These are phyloP conservation scores for Cryphonectria naterciae DNA, from an alignment of 2,329 filamentous ascomycete genomes.

Conservation along the genomic window DNA sequence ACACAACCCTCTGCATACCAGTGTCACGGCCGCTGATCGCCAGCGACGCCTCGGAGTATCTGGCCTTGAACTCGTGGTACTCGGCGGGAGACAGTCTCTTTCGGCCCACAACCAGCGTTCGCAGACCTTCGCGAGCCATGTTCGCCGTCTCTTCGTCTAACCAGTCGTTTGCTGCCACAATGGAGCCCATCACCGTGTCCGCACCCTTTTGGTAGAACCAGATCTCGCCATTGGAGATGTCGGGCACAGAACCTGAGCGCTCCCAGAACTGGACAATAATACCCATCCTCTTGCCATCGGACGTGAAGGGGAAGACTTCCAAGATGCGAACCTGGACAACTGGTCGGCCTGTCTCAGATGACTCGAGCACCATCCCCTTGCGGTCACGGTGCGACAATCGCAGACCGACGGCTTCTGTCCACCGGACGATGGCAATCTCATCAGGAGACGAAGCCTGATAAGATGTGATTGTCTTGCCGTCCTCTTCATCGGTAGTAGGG, in stretches of 20 bases:
- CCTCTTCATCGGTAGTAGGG: slow-evolving; percentile 81
- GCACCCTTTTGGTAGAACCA: slow-evolving; percentile 99
- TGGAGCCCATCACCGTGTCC: slow-evolving; percentile 96
- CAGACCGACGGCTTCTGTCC: slow-evolving; percentile 91
- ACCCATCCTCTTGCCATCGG: slow-evolving; percentile 97
- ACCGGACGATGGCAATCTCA: slow-evolving; percentile 95
- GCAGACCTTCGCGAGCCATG: slow-evolving; percentile 95
- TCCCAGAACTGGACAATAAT: slow-evolving; percentile 88
- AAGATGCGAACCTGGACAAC: slow-evolving; percentile 87
- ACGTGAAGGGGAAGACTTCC: slow-evolving; percentile 96
- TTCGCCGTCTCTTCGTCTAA: slow-evolving; percentile 99
- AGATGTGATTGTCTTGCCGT: slow-evolving; percentile 75
- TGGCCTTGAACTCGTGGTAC: slow-evolving; percentile 77
- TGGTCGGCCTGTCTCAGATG: slow-evolving; percentile 69
- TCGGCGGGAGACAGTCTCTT: slow-evolving; percentile 79
- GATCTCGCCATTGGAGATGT: slow-evolving; percentile 72
- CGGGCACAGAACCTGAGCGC: slow-evolving; percentile 51
- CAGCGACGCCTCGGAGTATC: slow-evolving; percentile 79
- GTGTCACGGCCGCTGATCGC: slow-evolving; percentile 79
- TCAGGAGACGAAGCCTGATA: slow-evolving; percentile 98
- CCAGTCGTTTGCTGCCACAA: slow-evolving; percentile 97
- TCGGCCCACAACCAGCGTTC: slow-evolving; percentile 92
- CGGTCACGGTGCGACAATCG: slow-evolving; percentile 85
- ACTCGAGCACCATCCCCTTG: slow-evolving; percentile 81
- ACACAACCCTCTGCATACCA: slow-evolving; percentile 79